These are phyloP conservation scores for Podila verticillata DNA, from an alignment of 192 early-diverging fungal genomes.

Conservation along the genomic window DNA sequence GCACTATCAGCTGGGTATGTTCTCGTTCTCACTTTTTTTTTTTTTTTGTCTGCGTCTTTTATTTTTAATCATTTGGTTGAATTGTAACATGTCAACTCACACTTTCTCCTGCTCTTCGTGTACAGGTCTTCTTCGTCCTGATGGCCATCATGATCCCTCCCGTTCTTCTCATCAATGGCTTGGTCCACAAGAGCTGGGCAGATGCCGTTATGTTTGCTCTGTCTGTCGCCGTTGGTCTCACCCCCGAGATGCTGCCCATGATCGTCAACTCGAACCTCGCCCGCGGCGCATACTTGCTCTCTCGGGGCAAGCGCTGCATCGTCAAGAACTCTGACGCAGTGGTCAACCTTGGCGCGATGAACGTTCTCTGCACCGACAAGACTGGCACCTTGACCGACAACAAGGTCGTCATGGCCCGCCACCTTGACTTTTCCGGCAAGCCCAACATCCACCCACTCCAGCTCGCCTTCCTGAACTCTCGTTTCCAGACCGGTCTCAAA, in stretches of 20 bases:
- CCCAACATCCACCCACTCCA: constrained; percentile 25
- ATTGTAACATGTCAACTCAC: too few relatives aligned
- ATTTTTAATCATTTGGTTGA: too few relatives aligned
- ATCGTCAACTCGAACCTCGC: constrained; percentile 63
- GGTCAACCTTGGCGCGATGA: constrained; percentile 58
- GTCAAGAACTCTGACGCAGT: constrained; percentile 59
- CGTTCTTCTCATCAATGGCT: constrained; percentile 55
- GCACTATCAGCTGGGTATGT: constrained; percentile 49
- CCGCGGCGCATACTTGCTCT: constrained; percentile 55
- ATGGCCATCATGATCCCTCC: constrained; percentile 58
- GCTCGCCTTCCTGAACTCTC: constrained; percentile 56
- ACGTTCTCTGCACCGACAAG: constrained; percentile 60
- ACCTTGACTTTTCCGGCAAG: constrained; percentile 43
- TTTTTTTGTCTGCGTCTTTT: too few relatives aligned
- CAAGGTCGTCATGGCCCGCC: constrained; percentile 49
- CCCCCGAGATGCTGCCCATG: constrained; percentile 67
- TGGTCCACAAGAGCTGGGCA: constrained; percentile 38
- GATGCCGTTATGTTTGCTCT: constrained; percentile 58
- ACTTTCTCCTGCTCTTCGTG: background rate
- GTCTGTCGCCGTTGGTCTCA: constrained; percentile 60
- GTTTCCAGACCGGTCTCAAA: constrained; percentile 59
- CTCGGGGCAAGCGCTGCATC: constrained; percentile 53
- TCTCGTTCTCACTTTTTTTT: background rate
- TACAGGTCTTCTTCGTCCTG: constrained; percentile 49
- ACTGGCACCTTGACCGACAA: constrained; percentile 61